Evolutionary conservation across 805 yeast species (phyloP).

Genomic region (Saccharomycopsis babjevae): DNA sequence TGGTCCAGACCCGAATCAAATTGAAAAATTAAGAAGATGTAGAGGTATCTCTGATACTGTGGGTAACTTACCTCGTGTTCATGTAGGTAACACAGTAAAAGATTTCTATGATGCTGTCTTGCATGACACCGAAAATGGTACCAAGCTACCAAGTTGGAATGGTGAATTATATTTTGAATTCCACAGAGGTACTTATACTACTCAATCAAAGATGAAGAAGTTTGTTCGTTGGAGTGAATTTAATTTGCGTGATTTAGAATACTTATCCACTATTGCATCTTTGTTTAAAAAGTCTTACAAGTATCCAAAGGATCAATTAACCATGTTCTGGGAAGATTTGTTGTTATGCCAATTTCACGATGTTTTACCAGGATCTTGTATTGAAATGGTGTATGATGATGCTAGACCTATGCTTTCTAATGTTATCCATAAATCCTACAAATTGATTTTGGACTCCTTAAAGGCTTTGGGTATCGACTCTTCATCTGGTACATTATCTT

Average conservation of each 20-base stretch:
- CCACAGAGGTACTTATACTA: constrained; percentile 95
- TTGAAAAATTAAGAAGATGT: constrained; percentile 85
- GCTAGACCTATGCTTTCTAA: constrained; percentile 68
- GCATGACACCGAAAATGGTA: constrained; percentile 53
- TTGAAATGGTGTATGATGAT: constrained; percentile 87
- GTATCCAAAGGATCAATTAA: constrained; percentile 65
- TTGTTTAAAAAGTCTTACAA: constrained; percentile 36
- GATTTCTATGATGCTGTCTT: constrained; percentile 66
- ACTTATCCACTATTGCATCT: constrained; percentile 69
- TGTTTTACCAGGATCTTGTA: constrained; percentile 95
- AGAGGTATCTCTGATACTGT: constrained; percentile 78
- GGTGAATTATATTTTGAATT: constrained; percentile 93
- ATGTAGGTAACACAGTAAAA: constrained; percentile 68
- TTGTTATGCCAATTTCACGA: constrained; percentile 93
- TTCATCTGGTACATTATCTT: not conserved
- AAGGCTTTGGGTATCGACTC: constrained; percentile 28
- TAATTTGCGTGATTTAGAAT: constrained; percentile 77
- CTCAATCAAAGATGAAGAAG: constrained; percentile 80
- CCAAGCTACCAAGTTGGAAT: constrained; percentile 70
- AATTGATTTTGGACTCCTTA: constrained; percentile 43
- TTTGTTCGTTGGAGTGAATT: constrained; percentile 70
- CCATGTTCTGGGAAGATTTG: constrained; percentile 77
- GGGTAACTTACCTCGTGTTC: constrained; percentile 72
- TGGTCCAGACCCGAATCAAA: constrained; percentile 90
- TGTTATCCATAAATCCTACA: constrained; percentile 43